Base-by-base conservation (phyloP, 2,329 filamentous ascomycete genomes). In the Trichophyton benhamiae region DNA sequence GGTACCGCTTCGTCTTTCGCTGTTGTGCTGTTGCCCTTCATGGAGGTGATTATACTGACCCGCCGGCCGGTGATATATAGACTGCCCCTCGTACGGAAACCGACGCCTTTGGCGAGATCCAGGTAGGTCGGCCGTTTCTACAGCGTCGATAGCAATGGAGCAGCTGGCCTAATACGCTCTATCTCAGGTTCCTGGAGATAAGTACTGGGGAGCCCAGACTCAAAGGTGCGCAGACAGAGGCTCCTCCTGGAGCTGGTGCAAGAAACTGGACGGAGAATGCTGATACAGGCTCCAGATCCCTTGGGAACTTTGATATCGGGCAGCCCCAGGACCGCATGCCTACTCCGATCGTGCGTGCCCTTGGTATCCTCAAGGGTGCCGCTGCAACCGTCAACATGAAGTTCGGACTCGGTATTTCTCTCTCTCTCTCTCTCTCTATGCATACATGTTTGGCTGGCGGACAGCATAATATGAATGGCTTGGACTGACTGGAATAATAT, bases 261-360 rank as follows among this genome's bases (percentile, higher is more conserved):
- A 42, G 38, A n/a, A n/a, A 20, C 17, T 52, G 41, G 25, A 46
- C 41, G 36, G 36, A 38, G 17, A 59, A 41, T 25, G 22, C 46
- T 36, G 15, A 55, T 55, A 20, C 13, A 17, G n/a, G 17, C 65
- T 62, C 3, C 41, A 80, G 79, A 68, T 97, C 92, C 59, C 83
- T 97, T 75, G 87, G 88, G 77, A 99, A 99, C 82, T 99, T 99
- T 83, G 88, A 87, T 76, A 97, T 99, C 85, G 97, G 97, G 80
- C 94, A 97, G 82, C 94, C 94, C 64, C 90, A 96, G 78, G 94
- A 99, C 75, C 91, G 94, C 75, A 97, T 97, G 91, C 94, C 94
- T 57, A 87, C 90, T 66, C 88, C 91, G 53, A 87, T 99, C 69
- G 81, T 97, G 71, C 87, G 86, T 77, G 94, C 94, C 5, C 96